phyloP scores from a whole-genome alignment of 2,329 filamentous ascomycete genomes.

The Phyllosticta paracitricarpa region DNA sequence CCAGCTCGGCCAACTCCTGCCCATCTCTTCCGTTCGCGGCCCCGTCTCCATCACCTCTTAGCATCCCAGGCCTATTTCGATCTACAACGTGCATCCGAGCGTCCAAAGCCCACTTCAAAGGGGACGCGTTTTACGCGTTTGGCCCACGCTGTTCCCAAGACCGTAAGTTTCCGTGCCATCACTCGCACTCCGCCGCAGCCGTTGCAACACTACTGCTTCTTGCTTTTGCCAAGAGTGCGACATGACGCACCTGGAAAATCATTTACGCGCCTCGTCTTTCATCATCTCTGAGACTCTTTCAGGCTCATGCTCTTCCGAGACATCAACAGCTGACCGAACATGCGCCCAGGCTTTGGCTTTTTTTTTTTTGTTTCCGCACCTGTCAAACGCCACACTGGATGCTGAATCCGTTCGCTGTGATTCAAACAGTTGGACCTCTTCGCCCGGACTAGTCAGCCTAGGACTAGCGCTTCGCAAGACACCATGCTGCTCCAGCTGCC shows the following conservation, averaged over 20 bases:
- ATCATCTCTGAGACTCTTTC: background rate
- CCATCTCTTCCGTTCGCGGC: background rate
- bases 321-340: background rate
- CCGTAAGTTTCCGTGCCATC: background rate
- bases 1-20: background rate
- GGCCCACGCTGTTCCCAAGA: background rate
- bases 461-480: background rate
- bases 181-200: background rate
- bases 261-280: background rate
- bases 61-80: background rate
- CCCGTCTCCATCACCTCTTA: background rate
- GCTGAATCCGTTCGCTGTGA: background rate
- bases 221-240: background rate
- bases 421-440: too few species aligned
- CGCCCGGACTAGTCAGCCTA: too few species aligned
- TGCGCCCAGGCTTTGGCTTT: background rate
- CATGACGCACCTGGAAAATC: background rate
- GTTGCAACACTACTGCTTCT: background rate
- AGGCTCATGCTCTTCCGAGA: background rate
- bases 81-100: background rate
- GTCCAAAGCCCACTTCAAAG: background rate
- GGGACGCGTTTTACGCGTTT: background rate
- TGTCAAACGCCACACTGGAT: background rate
- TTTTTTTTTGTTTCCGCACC: background rate
- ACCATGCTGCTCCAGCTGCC: conserved; percentile 15